Conservation (phyloP, 2,329 filamentous ascomycete genomes). For the Teratosphaeria epicoccoides region DNA sequence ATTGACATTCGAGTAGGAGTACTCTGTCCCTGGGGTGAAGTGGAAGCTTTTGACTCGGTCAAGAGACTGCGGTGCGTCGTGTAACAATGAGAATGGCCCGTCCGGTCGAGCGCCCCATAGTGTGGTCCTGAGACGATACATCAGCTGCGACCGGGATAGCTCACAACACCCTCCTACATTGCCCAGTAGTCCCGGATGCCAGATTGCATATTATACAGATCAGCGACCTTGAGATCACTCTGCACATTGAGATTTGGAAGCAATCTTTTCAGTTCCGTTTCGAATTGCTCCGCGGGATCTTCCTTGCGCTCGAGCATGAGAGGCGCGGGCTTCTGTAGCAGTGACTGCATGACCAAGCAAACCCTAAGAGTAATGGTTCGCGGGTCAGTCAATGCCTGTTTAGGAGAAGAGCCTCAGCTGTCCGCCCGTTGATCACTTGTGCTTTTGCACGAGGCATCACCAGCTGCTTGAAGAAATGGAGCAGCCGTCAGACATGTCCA, state of each 20-base stretch:
- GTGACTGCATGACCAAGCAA: constrained; percentile 13
- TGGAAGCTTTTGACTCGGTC: constrained; percentile 25
- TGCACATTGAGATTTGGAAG: constrained; percentile 20
- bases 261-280: constrained; percentile 22
- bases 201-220: constrained; percentile 34
- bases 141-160: neutral
- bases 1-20: constrained; percentile 36
- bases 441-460: no score
- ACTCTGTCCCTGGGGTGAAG: constrained; percentile 34
- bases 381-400: no score
- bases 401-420: no score
- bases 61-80: constrained; percentile 21
- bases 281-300: constrained; percentile 10
- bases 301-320: constrained; percentile 13
- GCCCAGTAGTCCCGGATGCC: constrained; percentile 39
- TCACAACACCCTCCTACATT: constrained; percentile 9
- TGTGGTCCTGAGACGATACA: constrained; percentile 18
- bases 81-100: constrained; percentile 28
- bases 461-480: no score
- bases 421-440: no score
- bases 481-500: no score
- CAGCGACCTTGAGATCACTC: constrained; percentile 25
- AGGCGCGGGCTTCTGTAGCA: constrained; percentile 25
- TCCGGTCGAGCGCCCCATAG: constrained; percentile 35
- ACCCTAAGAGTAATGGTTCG: no score